phyloP scores from a whole-genome alignment of 768 basidiomycete species.

The Boletus vinaceobasis region DNA sequence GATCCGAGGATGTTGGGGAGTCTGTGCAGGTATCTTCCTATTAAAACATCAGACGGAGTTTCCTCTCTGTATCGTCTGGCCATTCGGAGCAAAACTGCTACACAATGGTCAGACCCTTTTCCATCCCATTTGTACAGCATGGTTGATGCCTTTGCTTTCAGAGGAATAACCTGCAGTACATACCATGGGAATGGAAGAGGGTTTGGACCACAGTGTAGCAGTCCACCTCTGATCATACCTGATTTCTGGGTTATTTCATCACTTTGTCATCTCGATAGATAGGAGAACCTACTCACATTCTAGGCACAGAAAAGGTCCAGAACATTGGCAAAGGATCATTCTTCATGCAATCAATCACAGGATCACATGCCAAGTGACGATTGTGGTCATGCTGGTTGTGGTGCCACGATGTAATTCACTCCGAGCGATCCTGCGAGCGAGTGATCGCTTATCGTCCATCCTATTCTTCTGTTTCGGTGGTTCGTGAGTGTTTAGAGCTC shows the following conservation, averaged over 20 bases:
- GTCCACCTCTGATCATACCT: slow-evolving; percentile 1
- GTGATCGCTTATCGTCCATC: not conserved
- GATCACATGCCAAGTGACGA: not conserved
- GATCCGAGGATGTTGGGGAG: not conserved
- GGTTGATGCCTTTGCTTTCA: slow-evolving; percentile 30
- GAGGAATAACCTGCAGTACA: slow-evolving; percentile 29
- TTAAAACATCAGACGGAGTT: slow-evolving; percentile 2
- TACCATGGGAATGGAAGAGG: slow-evolving; percentile 52
- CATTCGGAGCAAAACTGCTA: slow-evolving; percentile 19
- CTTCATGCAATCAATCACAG: not conserved
- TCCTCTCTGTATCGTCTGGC: not conserved
- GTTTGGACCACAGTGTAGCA: slow-evolving; percentile 28
- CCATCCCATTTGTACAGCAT: slow-evolving; percentile 26
- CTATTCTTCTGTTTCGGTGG: not conserved
- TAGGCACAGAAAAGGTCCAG: not conserved
- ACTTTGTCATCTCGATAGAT: not conserved
- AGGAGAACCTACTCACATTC: not conserved
- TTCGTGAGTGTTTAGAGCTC: not conserved
- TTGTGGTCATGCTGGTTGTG: not conserved
- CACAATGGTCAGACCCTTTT: slow-evolving; percentile 27
- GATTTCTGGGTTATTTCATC: not conserved
- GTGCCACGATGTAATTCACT: not conserved
- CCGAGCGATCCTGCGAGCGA: not conserved
- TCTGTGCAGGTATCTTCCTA: not conserved
- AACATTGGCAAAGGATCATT: not conserved